phyloP scores from a whole-genome alignment of 2,329 filamentous ascomycete species.

The Gnomoniopsis sp. region DNA sequence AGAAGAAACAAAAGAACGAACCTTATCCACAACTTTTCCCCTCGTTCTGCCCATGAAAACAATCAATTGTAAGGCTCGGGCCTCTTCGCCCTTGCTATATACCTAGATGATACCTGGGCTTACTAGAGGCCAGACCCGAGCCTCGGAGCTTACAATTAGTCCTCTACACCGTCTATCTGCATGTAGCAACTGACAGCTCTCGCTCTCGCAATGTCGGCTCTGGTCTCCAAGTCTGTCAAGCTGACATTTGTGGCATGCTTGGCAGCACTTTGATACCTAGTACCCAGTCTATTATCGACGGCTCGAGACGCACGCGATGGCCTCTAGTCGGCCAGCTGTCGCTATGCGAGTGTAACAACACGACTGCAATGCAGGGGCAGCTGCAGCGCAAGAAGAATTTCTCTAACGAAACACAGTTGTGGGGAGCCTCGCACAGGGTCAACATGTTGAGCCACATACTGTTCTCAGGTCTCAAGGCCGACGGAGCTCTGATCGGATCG shows the following conservation, averaged over 20 bases:
- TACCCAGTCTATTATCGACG: background rate
- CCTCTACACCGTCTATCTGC: no score
- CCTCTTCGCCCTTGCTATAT: no score
- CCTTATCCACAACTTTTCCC: background rate
- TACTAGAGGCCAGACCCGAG: no score
- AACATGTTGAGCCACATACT: background rate
- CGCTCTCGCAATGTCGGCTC: background rate
- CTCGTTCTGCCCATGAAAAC: background rate
- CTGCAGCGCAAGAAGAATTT: background rate
- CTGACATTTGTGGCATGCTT: background rate
- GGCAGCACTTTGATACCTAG: background rate
- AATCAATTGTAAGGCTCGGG: no score
- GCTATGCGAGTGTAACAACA: slow-evolving; percentile 10
- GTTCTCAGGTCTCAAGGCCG: background rate
- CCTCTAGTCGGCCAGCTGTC: background rate
- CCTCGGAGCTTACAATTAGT: no score
- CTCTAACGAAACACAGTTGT: background rate
- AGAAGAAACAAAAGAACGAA: background rate
- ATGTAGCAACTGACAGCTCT: background rate
- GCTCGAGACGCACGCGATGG: background rate
- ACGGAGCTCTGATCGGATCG: background rate
- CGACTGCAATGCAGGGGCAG: slow-evolving; percentile 3
- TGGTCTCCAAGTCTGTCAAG: slow-evolving; percentile 1
- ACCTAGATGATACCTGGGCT: no score
- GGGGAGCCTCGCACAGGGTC: background rate